phyloP scores from a whole-genome alignment of 139 green algal genomes.

The Chlamydomonas urium region DNA sequence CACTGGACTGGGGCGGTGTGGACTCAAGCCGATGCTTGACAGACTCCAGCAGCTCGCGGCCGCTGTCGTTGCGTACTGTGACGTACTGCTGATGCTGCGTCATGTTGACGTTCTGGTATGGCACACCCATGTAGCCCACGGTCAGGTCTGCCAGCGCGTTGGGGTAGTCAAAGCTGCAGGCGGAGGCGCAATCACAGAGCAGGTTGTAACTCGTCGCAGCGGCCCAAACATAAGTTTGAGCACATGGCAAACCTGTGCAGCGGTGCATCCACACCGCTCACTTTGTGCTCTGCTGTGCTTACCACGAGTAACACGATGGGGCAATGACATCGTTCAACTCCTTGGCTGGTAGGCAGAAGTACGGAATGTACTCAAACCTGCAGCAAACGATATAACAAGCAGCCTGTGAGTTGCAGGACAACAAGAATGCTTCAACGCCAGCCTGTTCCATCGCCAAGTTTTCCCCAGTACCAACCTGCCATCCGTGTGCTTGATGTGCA shows the following conservation, averaged over 20 bases:
- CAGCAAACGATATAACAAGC: too few relatives aligned
- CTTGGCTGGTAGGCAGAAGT: slow-evolving; percentile 94
- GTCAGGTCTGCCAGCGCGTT: slow-evolving; percentile 92
- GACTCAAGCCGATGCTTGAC: slow-evolving; percentile 6
- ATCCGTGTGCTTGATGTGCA: slow-evolving; percentile 68
- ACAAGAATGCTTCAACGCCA: too few relatives aligned
- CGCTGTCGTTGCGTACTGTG: slow-evolving; percentile 81
- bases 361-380: slow-evolving; percentile 90
- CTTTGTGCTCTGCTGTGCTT: too few relatives aligned
- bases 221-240: too few relatives aligned
- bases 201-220: too few relatives aligned
- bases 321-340: slow-evolving; percentile 94
- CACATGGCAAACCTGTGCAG: not conserved
- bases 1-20: too few relatives aligned
- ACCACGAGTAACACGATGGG: slow-evolving; percentile 79
- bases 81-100: slow-evolving; percentile 86
- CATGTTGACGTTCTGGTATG: slow-evolving; percentile 78
- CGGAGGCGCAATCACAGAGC: too few relatives aligned
- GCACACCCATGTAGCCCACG: slow-evolving; percentile 90
- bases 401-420: too few relatives aligned
- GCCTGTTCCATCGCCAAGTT: too few relatives aligned
- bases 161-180: slow-evolving; percentile 98
- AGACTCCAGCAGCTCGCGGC: slow-evolving; percentile 77
- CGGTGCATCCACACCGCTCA: too few relatives aligned
- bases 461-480: too few relatives aligned